These are phyloP conservation scores for Camellia sinensis DNA, from an alignment of 148 eudicot genomes.

Conservation along the genomic window DNA sequence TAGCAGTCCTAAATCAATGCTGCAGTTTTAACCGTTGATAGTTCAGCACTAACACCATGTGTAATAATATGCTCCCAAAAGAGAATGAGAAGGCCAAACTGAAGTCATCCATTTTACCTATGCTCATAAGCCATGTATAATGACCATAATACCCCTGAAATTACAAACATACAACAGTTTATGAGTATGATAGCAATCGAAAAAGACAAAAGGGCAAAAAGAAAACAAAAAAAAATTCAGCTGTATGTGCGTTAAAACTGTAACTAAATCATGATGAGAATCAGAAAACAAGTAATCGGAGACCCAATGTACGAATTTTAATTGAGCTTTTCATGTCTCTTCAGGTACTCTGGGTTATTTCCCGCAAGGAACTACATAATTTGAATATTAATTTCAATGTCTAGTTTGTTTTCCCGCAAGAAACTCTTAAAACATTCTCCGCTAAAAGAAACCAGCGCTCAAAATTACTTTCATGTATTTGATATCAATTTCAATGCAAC, in stretches of 20 bases:
- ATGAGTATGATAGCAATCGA: not conserved
- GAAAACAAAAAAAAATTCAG: not conserved
- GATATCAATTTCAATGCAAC: not conserved
- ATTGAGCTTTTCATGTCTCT: too few relatives aligned
- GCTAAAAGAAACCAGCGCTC: not conserved
- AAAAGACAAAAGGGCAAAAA: not conserved
- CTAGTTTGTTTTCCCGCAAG: not conserved
- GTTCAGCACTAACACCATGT: too few relatives aligned
- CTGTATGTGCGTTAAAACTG: not conserved
- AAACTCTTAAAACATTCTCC: not conserved
- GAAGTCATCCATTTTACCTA: too few relatives aligned
- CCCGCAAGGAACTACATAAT: too few relatives aligned
- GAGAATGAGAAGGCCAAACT: too few relatives aligned
- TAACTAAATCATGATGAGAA: not conserved
- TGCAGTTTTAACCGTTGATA: too few relatives aligned
- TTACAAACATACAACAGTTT: not conserved
- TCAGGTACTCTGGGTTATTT: too few relatives aligned
- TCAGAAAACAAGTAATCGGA: not conserved
- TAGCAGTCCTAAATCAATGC: too few relatives aligned
- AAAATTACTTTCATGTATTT: not conserved
- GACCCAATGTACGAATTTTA: not conserved
- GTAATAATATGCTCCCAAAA: too few relatives aligned
- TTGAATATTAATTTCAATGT: too few relatives aligned
- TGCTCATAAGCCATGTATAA: too few relatives aligned
- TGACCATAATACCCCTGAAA: too few relatives aligned